Base-by-base conservation (phyloP, 768 basidiomycete genomes). In the Psilocybe subaeruginosa region DNA sequence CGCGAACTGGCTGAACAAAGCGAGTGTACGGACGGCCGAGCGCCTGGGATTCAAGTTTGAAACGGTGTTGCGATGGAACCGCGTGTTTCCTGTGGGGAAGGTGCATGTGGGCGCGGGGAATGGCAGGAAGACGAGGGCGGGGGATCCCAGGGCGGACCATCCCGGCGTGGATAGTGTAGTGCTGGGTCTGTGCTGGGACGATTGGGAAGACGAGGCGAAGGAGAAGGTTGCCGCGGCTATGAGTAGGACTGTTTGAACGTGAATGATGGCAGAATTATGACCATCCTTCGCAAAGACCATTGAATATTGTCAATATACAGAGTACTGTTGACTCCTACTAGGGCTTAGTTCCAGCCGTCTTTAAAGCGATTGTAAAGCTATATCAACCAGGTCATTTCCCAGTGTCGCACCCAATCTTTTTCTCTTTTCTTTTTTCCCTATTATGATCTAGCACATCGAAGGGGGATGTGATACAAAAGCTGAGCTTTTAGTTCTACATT, bases 31-130 rank as follows among this genome's bases (percentile, higher is more conserved):
- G 3, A 75, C 80, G 0, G 89, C 89, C 0, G 74, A 85, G 66
- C 76, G 83, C 54, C 72, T 91, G 76, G 89, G 88, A 0, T 88
- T 91, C 69, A 73, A 69, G 57, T 60, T 71, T 33, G 90, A 92
- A 68, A 84, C 76, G 0, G 68, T 80, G 7, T 54, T 82, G 63
- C 68, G 82, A 46, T 91, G 88, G 87, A 77, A 86, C 56, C 70
- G 82, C 33, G 78, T 85, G 7, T 62, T 88, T 7, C 74, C 77
- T 0, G 60, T 65, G 0, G 73, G 69, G 2, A 85, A 82, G 53
- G 72, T 60, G 19, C 6, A 4, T 27, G 27, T 23, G 8, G 23
- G 17, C 14, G 47, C 47, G 4, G 47, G 47, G 9, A 49, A 49
- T 49, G 47, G 47, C 7, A 43, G 41, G 14, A 12, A 43, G n/a